Evolutionary conservation across 2,329 filamentous ascomycete genomes (phyloP), one percentile per base, ranked within the genome.

Genomic region (Xylaria sp.): DNA sequence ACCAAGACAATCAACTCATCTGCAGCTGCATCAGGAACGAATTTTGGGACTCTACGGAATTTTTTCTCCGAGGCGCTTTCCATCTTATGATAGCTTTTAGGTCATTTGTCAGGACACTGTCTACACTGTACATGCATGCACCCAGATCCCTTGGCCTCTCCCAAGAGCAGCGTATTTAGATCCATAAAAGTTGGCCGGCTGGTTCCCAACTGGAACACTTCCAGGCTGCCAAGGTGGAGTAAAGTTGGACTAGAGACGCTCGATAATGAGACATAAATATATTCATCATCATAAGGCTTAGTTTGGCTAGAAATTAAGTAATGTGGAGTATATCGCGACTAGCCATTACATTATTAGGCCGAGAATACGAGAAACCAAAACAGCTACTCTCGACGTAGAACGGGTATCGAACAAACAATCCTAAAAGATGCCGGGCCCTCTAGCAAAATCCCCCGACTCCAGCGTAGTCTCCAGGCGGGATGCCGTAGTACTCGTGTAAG

Each of bases 351-450:
- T 57, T 51, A 63, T 57, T 51, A 60, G 47, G 34, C 19, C 42
- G 42, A 30, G 6, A 64, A 53, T 19, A 67, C 24, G 42, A 63
- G 24, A 36, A 48, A 53, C 8, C 12, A 61, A 60, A 59, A 30
- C 51, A 64, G 55, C 14, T 62, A 32, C 30, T 36, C 57, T 60
- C 45, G 27, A 69, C 50, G 12, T 48, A 32, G 36, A 42, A 59
- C n/a, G 69, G 69, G 69, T 71, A 71, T 71, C 67, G 56, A 67
- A 51, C 48, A 61, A 60, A 51, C 45, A 63, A 53, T 64, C 60
- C 51, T 62, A 59, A 55, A 39, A 56, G 39, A 62, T 36, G 53
- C 61, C 27, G 7, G 39, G 19, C 53, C 48, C 27, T 27, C 4
- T 12, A 47, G 30, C 30, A 56, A 39, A 48, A 50, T 55, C 51